Conservation (phyloP, 805 yeast species). For the Candida peoriensis region DNA sequence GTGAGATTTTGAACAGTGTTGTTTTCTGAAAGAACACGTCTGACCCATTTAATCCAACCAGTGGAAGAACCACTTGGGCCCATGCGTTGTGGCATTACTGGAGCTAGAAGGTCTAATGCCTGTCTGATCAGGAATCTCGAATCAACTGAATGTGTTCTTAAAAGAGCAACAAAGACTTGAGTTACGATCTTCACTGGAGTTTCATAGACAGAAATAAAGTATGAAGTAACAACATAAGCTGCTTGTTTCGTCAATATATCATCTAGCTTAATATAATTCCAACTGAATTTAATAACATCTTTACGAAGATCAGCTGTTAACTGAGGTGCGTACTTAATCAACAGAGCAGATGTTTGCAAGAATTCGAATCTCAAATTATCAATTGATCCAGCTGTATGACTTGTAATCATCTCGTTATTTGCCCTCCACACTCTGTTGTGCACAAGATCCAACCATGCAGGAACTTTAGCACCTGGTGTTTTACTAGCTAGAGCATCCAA, state of each 20-base stretch:
- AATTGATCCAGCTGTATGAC: conserved; percentile 58
- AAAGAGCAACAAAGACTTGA: conserved; percentile 85
- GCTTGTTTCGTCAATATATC: conserved; percentile 87
- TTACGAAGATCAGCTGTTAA: conserved; percentile 59
- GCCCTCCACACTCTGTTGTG: conserved; percentile 72
- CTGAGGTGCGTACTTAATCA: conserved; percentile 64
- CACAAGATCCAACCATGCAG: conserved; percentile 62
- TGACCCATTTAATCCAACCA: conserved; percentile 91
- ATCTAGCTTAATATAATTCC: conserved; percentile 89
- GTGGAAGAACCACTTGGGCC: conserved; percentile 41
- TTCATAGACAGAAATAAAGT: conserved; percentile 81
- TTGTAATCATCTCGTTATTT: conserved; percentile 44
- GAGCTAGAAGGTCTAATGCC: conserved; percentile 84
- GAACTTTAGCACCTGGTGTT: conserved; percentile 24
- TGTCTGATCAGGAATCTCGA: conserved; percentile 79
- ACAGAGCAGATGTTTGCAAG: conserved; percentile 72
- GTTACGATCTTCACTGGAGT: conserved; percentile 86
- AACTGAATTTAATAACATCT: conserved; percentile 86
- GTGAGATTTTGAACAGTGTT: conserved; percentile 81
- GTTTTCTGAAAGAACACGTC: conserved; percentile 86
- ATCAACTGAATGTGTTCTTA: conserved; percentile 81
- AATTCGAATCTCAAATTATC: conserved; percentile 75
- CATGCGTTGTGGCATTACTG: conserved; percentile 71
- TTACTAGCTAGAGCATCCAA: conserved; percentile 42
- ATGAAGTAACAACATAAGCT: conserved; percentile 84